Conservation (phyloP, 2,329 filamentous ascomycete species). For the Paecilomyces formosus region DNA sequence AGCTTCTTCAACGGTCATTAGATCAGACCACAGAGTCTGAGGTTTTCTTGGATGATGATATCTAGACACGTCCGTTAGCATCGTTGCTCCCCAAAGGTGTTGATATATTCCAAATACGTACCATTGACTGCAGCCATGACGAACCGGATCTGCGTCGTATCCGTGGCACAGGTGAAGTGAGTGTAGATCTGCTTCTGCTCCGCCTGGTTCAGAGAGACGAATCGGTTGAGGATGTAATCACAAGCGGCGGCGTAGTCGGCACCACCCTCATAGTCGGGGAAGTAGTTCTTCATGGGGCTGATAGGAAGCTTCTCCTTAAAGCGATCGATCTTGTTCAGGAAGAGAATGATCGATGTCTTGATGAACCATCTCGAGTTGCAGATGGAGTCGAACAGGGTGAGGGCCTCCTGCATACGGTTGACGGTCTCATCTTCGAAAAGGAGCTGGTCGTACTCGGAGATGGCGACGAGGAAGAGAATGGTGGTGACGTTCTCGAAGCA, state of each 20-base stretch:
- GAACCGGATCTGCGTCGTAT: constrained; percentile 98
- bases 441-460: constrained; percentile 93
- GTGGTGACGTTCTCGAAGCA: constrained; percentile 98
- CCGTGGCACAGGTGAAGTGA: constrained; percentile 97
- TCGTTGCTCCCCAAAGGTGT: background rate
- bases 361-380: constrained; percentile 67
- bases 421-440: constrained; percentile 94
- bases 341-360: constrained; percentile 64
- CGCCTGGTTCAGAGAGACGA: constrained; percentile 96
- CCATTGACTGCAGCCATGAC: constrained; percentile 99
- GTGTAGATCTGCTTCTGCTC: constrained; percentile 99
- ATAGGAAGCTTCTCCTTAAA: constrained; percentile 69
- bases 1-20: constrained; percentile 43
- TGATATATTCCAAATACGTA: constrained; percentile 40
- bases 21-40: constrained; percentile 93
- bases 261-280: constrained; percentile 76
- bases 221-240: constrained; percentile 98
- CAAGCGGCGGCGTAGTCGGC: constrained; percentile 93
- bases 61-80: constrained; percentile 48
- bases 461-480: constrained; percentile 92
- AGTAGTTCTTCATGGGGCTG: constrained; percentile 69
- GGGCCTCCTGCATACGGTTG: constrained; percentile 67
- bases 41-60: constrained; percentile 99
- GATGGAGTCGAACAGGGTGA: constrained; percentile 65
- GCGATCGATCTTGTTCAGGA: constrained; percentile 68